Conservation (phyloP, 805 yeast genomes). For the Isabelozyma heimii region DNA sequence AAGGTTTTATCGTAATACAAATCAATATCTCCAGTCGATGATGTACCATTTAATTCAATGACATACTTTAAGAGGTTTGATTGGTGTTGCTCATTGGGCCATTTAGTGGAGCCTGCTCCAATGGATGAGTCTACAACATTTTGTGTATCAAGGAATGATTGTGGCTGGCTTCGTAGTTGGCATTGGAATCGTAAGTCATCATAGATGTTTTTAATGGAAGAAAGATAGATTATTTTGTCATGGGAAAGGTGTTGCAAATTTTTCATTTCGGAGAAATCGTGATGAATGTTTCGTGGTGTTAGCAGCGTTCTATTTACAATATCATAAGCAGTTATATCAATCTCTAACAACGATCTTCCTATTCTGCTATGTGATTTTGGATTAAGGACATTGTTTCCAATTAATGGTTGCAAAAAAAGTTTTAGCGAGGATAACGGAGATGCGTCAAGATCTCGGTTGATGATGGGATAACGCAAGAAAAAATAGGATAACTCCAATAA, state of each 20-base stretch:
- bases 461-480: slow-evolving; percentile 58
- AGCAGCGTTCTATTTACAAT: slow-evolving; percentile 55
- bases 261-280: slow-evolving; percentile 42
- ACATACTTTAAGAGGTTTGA: slow-evolving; percentile 28
- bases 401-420: slow-evolving; percentile 14
- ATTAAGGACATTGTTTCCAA: slow-evolving; percentile 28
- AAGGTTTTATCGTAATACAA: background rate
- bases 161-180: slow-evolving; percentile 24
- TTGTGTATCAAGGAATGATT: slow-evolving; percentile 3
- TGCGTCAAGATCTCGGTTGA: slow-evolving; percentile 11
- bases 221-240: slow-evolving; percentile 26
- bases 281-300: slow-evolving; percentile 47
- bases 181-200: slow-evolving; percentile 57
- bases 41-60: slow-evolving; percentile 15
- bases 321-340: slow-evolving; percentile 63
- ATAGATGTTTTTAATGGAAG: slow-evolving; percentile 55
- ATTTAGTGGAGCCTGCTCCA: slow-evolving; percentile 21
- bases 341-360: slow-evolving; percentile 64
- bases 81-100: slow-evolving; percentile 30
- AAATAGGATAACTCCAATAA: slow-evolving; percentile 56
- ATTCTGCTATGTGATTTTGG: slow-evolving; percentile 35
- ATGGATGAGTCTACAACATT: slow-evolving; percentile 2
- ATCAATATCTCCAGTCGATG: slow-evolving; percentile 1
- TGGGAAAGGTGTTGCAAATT: slow-evolving; percentile 4
- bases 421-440: slow-evolving; percentile 7